Evolutionary conservation across 768 basidiomycete genomes (phyloP), one percentile per base, ranked within the genome.

Genomic region (Clavaria fumosa): DNA sequence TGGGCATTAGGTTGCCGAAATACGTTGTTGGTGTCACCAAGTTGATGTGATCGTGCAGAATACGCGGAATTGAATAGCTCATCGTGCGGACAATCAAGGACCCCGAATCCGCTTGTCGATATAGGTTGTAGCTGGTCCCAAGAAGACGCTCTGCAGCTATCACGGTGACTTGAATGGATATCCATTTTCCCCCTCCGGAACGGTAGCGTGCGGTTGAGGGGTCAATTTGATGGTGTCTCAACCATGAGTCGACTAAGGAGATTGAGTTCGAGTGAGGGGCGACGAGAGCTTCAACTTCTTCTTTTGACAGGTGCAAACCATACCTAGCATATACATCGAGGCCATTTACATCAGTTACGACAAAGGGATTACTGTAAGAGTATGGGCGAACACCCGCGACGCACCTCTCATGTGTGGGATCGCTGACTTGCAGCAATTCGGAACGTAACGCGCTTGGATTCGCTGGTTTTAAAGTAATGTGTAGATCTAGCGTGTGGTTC

Each of bases 11-110:
- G 11, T 57, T 53, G 10, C 65, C 62, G 43, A 81, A 83, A 52
- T 70, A 64, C 1, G 76, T 81, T 0, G 80, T 80, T 0, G 79
- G 79, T 40, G 78, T 73, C 22, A 82, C 57, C 22, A 80, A 54
- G 34, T 79, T 75, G 36, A 81, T 50, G 47, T 81, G 76, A 1
- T 60, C 58, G 43, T 75, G 67, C 20, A 81, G 45, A 34, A 63
- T 45, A 20, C 57, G 58, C 0, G 79, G 79, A 12, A 82, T 62
- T 42, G 70, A 75, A 53, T 78, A 82, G 41, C 60, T 61, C 3
- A 70, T 71, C 2, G 80, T 76, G 45, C 80, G 66, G 30, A 80
- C 60, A 23, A 78, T 52, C 17, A 58, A 58, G 27, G 44, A 41
- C 15, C 38, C 40, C 6, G 49, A 44, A 22, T 35, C 39, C n/a